Evolutionary conservation across 768 basidiomycete species (phyloP).

Genomic region (Lactifluus subvellereus): DNA sequence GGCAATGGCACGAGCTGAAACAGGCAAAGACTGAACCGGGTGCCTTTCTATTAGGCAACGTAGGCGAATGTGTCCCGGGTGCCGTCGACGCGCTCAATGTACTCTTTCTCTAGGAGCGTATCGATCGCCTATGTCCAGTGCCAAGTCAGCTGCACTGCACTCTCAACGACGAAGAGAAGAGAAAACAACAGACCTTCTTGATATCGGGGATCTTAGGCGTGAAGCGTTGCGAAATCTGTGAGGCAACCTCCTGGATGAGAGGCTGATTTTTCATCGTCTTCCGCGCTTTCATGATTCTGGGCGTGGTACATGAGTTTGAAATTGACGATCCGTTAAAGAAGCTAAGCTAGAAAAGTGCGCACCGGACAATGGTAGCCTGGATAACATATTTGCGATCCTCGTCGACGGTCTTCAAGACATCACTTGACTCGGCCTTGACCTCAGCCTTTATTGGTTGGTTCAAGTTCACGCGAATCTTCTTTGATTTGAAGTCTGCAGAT

Average conservation of each 20-base stretch:
- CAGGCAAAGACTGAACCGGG: background rate
- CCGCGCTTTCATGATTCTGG: slow-evolving; percentile 89
- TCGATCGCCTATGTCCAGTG: slow-evolving; percentile 70
- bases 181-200: slow-evolving; percentile 62
- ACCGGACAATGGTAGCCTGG: slow-evolving; percentile 89
- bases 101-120: slow-evolving; percentile 91
- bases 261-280: slow-evolving; percentile 94
- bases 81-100: slow-evolving; percentile 90
- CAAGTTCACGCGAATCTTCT: slow-evolving; percentile 89
- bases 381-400: slow-evolving; percentile 97
- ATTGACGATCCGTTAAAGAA: background rate
- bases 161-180: background rate
- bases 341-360: slow-evolving; percentile 14
- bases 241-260: slow-evolving; percentile 84
- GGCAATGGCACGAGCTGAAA: background rate
- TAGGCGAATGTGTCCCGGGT: slow-evolving; percentile 86
- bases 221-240: slow-evolving; percentile 82
- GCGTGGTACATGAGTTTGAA: slow-evolving; percentile 19
- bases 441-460: slow-evolving; percentile 94
- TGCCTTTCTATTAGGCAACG: slow-evolving; percentile 49
- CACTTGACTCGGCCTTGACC: slow-evolving; percentile 82
- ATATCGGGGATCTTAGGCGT: slow-evolving; percentile 93
- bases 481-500: slow-evolving; percentile 73
- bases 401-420: slow-evolving; percentile 91
- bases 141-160: slow-evolving; percentile 7